Evolutionary conservation across 2,329 filamentous ascomycete genomes (phyloP).

Genomic region (Beauveria medogensis): DNA sequence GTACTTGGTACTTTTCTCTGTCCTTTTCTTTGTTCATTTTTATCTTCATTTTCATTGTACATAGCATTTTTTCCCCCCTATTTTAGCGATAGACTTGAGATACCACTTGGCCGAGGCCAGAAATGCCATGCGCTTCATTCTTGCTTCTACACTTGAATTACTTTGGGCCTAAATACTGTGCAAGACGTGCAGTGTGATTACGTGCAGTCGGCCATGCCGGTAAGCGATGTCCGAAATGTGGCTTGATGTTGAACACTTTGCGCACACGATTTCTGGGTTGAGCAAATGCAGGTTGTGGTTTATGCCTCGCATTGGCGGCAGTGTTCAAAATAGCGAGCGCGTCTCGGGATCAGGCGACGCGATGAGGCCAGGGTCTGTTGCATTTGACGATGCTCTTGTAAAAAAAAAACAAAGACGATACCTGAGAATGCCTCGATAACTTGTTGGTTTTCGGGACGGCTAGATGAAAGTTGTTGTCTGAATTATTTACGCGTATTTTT

Average conservation of each 20-base stretch:
- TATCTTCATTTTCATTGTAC: not conserved
- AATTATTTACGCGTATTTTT: no score
- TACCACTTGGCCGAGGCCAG: conserved; percentile 3
- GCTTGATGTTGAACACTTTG: not conserved
- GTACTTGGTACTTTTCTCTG: no score
- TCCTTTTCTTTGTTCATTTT: not conserved
- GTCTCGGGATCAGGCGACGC: no score
- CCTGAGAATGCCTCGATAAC: no score
- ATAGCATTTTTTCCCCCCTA: no score
- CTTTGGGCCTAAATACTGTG: not conserved
- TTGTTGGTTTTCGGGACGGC: no score
- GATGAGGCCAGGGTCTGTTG: no score
- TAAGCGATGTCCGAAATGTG: not conserved
- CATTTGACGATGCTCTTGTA: no score
- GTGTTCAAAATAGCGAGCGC: no score
- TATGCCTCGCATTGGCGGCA: no score
- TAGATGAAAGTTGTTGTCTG: no score
- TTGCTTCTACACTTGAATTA: not conserved
- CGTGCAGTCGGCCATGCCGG: not conserved
- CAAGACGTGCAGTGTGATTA: not conserved
- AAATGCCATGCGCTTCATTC: conserved; percentile 6
- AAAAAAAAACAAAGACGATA: not conserved
- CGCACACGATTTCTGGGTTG: not conserved
- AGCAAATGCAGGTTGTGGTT: not conserved
- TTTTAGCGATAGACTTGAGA: conserved; percentile 10